Evolutionary conservation across 2,329 filamentous ascomycete species (phyloP), one percentile per base, ranked within the genome.

Genomic region (Pseudogymnoascus sp.): DNA sequence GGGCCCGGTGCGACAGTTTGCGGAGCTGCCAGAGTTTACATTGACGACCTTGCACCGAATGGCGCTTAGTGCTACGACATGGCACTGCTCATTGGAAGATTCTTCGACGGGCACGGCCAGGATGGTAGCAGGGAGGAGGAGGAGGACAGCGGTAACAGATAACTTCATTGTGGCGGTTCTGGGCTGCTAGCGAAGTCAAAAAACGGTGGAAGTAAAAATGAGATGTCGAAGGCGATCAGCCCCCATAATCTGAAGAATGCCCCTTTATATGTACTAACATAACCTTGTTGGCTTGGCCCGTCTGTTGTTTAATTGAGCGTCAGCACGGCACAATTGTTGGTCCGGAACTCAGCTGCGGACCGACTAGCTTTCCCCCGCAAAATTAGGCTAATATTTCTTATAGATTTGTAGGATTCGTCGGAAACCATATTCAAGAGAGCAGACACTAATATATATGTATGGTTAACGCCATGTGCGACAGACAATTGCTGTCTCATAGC

Each of bases 321-420:
- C 46, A 53, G 46, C 46, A 53, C 46, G 46, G 46, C 24, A 16
- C 24, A 16, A 53, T 53, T 53, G 14, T 53, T 53, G 4, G 4
- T 14, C 46, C 46, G 46, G 1, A 53, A 53, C 19, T 53, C 46
- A 53, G 46, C 14, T 4, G 14, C 46, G 16, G 46, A 31, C 46
- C 24, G 6, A 16, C 46, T 53, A 11, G 24, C 14, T 16, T 28
- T 10, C 2, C 3, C 10, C 43, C 28, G 11, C 46, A 53, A 14
- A 14, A 53, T 53, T 53, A 53, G 46, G 46, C 46, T 53, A 53
- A 53, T 53, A 16, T 53, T 53, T 31, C 14, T 53, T 53, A 31
- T 31, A 31, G 8, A 11, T n/a, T 53, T 16, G 26, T 53, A n/a
- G 14, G 10, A 7, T 26, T 53, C 26, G 7, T 10, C 3, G 14